Percentiles rank a stretch among this genome's conserved stretches.
phyloP scores from a whole-genome alignment of 2,329 filamentous ascomycete genomes.

The Lithohypha guttulata region DNA sequence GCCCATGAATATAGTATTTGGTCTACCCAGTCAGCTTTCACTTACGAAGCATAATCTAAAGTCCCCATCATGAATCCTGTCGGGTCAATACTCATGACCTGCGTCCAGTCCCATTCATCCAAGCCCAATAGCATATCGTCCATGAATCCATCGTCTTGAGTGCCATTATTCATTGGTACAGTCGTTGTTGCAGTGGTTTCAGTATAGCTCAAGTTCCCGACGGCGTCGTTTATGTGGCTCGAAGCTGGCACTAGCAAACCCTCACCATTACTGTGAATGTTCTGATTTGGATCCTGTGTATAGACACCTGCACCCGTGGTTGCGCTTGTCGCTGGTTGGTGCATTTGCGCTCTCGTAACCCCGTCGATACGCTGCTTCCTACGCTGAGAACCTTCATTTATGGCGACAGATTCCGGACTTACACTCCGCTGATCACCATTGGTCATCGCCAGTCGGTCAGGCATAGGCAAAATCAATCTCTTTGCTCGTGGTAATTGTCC shows the following conservation, averaged over 20 bases:
- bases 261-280: not conserved
- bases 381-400: not conserved
- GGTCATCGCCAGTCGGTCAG: not conserved
- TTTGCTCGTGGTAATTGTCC: constrained; percentile 4
- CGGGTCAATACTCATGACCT: not conserved
- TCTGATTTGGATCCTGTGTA: too few species aligned
- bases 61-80: constrained; percentile 1
- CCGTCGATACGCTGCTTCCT: not conserved
- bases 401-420: not conserved
- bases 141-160: not conserved
- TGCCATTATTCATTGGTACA: not conserved
- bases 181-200: not conserved
- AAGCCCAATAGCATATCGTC: not conserved
- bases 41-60: constrained; percentile 1
- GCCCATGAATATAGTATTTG: too few species aligned
- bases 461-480: constrained; percentile 5
- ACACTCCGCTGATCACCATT: not conserved
- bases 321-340: not conserved
- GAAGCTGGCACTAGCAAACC: not conserved
- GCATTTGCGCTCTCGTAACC: not conserved
- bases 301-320: too few species aligned
- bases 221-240: not conserved
- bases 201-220: not conserved
- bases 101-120: not conserved
- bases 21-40: too few species aligned